phyloP scores from a whole-genome alignment of 495 filamentous ascomycete species.

The Stereocaulon alpinum region DNA sequence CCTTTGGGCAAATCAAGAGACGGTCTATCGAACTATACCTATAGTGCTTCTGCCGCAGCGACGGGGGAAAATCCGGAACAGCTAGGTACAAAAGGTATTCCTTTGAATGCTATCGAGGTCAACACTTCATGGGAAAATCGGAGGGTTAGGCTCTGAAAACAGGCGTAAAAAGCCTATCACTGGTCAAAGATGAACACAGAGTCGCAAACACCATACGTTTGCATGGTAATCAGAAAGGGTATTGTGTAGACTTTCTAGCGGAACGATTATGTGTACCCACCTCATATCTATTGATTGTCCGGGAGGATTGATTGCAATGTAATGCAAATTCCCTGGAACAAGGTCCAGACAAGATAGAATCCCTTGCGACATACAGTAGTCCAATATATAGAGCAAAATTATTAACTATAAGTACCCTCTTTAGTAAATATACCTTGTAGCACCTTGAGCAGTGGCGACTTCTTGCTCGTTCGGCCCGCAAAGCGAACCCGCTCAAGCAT shows the following conservation, averaged over 20 bases:
- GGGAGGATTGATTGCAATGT: neutral
- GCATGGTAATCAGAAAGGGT: neutral
- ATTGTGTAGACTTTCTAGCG: neutral
- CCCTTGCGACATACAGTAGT: too few species aligned
- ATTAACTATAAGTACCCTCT: too few species aligned
- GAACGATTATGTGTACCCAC: too few species aligned
- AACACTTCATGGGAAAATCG: neutral
- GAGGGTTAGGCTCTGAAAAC: neutral
- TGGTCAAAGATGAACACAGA: neutral
- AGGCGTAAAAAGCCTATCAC: neutral
- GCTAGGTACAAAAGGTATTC: neutral
- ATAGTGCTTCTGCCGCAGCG: neutral
- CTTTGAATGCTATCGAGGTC: neutral
- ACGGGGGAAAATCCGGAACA: neutral
- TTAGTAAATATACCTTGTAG: too few species aligned
- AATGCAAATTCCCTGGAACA: neutral
- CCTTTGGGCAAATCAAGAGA: neutral
- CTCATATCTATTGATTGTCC: too few species aligned
- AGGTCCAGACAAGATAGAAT: too few species aligned
- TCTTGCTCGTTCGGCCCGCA: neutral
- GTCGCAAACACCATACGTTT: neutral
- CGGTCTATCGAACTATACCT: neutral
- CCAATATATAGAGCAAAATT: too few species aligned
- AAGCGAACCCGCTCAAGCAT: too few species aligned
- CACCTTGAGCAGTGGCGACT: too few species aligned